Evolutionary conservation across 1,284 basidiomycete species (phyloP).

Genomic region (Leucoagaricus sp.): DNA sequence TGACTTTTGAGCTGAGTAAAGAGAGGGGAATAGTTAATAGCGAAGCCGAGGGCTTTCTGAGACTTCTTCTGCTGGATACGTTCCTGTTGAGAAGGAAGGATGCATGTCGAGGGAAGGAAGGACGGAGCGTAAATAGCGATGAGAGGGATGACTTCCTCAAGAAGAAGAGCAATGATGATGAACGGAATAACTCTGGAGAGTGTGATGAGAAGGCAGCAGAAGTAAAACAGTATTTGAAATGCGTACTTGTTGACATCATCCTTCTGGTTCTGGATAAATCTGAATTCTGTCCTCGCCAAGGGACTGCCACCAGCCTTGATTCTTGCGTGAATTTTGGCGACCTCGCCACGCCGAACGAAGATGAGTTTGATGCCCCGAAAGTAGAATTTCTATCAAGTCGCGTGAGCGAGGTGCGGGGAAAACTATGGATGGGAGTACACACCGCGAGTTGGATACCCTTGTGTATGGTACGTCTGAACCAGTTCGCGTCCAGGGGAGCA

Average conservation of each 20-base stretch:
- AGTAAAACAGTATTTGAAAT: neutral
- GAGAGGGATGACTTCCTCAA: constrained; percentile 84
- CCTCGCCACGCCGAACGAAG: constrained; percentile 57
- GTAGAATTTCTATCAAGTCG: constrained; percentile 72
- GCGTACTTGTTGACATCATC: constrained; percentile 70
- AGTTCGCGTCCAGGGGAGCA: constrained; percentile 59
- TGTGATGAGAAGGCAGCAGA: neutral
- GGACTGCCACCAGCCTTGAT: constrained; percentile 55
- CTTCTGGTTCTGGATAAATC: constrained; percentile 64
- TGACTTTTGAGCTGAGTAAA: constrained; percentile 34
- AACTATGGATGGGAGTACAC: constrained; percentile 25
- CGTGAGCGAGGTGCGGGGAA: constrained; percentile 15
- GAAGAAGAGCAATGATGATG: constrained; percentile 69
- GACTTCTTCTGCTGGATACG: constrained; percentile 66
- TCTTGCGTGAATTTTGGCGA: constrained; percentile 52
- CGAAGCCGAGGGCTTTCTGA: constrained; percentile 44
- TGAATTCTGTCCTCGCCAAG: constrained; percentile 63
- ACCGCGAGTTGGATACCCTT: constrained; percentile 72
- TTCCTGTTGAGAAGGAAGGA: constrained; percentile 80
- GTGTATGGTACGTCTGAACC: constrained; percentile 58
- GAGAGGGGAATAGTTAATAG: constrained; percentile 33
- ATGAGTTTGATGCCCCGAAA: constrained; percentile 71
- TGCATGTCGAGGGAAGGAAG: constrained; percentile 84
- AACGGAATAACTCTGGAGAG: constrained; percentile 77
- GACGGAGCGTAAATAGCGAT: constrained; percentile 85